phyloP scores from a whole-genome alignment of 352 stramenopile genomes.

The Pythium folliculosum region DNA sequence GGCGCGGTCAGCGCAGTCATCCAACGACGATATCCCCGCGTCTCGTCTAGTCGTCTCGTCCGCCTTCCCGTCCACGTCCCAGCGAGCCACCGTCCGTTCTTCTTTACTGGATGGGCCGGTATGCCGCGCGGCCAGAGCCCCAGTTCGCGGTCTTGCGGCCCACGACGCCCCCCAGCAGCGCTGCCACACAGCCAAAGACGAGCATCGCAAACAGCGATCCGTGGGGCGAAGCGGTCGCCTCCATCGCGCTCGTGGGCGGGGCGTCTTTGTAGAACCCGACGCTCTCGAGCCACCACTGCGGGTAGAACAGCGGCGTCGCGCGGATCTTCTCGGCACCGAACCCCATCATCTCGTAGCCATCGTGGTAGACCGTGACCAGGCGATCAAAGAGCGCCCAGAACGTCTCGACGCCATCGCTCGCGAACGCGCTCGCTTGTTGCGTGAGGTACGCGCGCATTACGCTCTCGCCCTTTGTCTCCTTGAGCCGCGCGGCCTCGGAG shows the following conservation, averaged over 20 bases:
- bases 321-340: constrained; percentile 45
- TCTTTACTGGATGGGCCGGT: constrained; percentile 34
- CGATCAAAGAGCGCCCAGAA: constrained; percentile 64
- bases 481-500: constrained; percentile 24
- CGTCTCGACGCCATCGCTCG: constrained; percentile 42
- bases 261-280: constrained; percentile 63
- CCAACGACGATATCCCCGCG: not conserved
- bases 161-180: constrained; percentile 46
- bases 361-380: constrained; percentile 73
- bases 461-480: constrained; percentile 36
- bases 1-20: not conserved
- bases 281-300: constrained; percentile 75
- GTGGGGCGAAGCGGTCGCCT: constrained; percentile 34
- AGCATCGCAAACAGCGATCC: not conserved
- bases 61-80: no score
- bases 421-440: constrained; percentile 47
- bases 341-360: constrained; percentile 67
- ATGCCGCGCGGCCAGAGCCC: constrained; percentile 35
- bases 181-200: constrained; percentile 17
- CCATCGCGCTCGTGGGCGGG: constrained; percentile 27
- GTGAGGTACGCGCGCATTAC: constrained; percentile 63
- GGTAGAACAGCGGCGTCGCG: constrained; percentile 69
- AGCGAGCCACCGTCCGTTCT: not conserved
- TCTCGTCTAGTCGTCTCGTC: not conserved
- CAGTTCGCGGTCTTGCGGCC: constrained; percentile 47